Percentiles rank a stretch among this genome's conserved stretches.
phyloP scores from a whole-genome alignment of 2,329 filamentous ascomycete genomes.

The Talaromyces atroroseus region DNA sequence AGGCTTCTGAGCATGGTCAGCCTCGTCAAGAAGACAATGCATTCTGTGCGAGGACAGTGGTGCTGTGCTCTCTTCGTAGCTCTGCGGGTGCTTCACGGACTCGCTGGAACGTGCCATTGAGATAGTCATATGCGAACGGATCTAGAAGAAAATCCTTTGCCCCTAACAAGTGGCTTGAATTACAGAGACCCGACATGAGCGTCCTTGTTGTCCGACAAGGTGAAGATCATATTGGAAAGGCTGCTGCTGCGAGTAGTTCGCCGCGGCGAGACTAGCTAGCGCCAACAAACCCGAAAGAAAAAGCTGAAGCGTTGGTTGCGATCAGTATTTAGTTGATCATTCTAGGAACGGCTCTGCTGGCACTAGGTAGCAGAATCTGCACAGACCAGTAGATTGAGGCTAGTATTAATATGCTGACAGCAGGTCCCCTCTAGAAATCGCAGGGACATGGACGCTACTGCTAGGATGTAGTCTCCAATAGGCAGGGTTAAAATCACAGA shows the following conservation, averaged over 20 bases:
- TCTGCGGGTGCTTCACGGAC: conserved; percentile 51
- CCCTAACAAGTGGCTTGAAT: conserved; percentile 49
- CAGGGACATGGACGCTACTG: too few species aligned
- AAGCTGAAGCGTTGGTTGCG: too few species aligned
- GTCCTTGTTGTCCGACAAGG: conserved; percentile 65
- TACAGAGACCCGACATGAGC: conserved; percentile 25
- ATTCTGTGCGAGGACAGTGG: conserved; percentile 55
- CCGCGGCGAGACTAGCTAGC: neutral
- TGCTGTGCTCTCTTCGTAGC: conserved; percentile 50
- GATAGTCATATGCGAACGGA: conserved; percentile 62
- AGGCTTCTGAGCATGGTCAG: conserved; percentile 47
- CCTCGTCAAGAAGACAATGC: conserved; percentile 57
- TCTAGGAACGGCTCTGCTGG: too few species aligned
- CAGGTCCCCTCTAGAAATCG: too few species aligned
- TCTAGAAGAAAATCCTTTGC: conserved; percentile 53
- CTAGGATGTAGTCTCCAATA: too few species aligned
- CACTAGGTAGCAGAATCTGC: too few species aligned
- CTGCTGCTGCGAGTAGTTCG: neutral
- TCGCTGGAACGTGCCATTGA: conserved; percentile 56
- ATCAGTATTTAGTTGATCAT: too few species aligned
- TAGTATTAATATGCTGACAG: too few species aligned
- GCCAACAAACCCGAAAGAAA: too few species aligned
- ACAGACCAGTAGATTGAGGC: too few species aligned
- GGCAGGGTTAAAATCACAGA: too few species aligned
- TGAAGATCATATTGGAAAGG: conserved; percentile 58